These are phyloP conservation scores for Clitopilus hobsonii DNA, from an alignment of 768 basidiomycete species.

Conservation along the genomic window DNA sequence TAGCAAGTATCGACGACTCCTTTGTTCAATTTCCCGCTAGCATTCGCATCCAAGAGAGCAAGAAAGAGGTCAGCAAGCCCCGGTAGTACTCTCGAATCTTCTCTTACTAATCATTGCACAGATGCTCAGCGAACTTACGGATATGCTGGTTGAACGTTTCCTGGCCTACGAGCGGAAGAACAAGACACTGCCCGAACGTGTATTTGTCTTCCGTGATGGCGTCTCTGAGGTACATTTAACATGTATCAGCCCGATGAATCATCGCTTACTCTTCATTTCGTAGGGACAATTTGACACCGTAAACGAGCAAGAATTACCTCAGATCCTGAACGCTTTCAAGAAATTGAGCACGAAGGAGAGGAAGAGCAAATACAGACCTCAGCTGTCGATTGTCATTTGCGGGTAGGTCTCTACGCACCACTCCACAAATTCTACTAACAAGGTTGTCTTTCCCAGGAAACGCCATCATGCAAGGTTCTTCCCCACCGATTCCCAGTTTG, in stretches of 20 bases:
- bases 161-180: conserved; percentile 51
- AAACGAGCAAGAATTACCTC: conserved; percentile 53
- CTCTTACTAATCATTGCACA: conserved; percentile 19
- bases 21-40: conserved; percentile 81
- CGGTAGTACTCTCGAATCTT: no score
- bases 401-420: conserved; percentile 31
- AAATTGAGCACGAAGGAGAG: conserved; percentile 38
- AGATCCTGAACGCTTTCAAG: conserved; percentile 58
- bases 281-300: conserved; percentile 75
- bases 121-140: conserved; percentile 66
- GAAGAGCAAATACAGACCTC: conserved; percentile 49
- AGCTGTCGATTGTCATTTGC: conserved; percentile 71
- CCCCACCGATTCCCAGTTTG: conserved; percentile 42
- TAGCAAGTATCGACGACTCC: conserved; percentile 63
- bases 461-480: conserved; percentile 65
- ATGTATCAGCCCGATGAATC: neutral
- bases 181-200: conserved; percentile 55
- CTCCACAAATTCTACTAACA: neutral
- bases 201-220: conserved; percentile 76
- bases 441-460: conserved; percentile 34
- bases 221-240: conserved; percentile 61
- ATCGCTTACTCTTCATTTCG: neutral
- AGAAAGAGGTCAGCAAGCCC: conserved; percentile 33
- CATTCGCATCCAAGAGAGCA: conserved; percentile 58
- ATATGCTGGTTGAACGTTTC: conserved; percentile 72